Conservation (phyloP, 345 rosid genomes). For the Citrus trifoliata region DNA sequence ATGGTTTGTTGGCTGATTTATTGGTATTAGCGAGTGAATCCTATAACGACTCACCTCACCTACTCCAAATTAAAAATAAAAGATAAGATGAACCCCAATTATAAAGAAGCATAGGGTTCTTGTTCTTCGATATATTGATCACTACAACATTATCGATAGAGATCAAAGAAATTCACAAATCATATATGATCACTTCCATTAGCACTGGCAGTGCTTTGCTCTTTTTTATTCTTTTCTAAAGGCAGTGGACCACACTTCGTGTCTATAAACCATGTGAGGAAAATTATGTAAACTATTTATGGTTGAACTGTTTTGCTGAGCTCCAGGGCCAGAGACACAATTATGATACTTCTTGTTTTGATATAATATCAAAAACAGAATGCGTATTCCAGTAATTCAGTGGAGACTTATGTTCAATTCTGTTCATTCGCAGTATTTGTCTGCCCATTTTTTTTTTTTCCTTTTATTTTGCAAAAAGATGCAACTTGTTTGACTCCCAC, state of each 20-base stretch:
- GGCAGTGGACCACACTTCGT: constrained; percentile 1
- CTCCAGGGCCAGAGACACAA: neutral
- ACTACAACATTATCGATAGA: too few species aligned
- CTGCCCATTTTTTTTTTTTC: neutral
- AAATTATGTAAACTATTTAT: neutral
- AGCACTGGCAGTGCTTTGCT: too few species aligned
- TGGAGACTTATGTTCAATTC: neutral
- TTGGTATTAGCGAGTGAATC: too few species aligned
- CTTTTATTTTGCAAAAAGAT: neutral
- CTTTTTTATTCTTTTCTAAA: neutral
- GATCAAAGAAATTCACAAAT: too few species aligned
- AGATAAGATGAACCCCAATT: neutral
- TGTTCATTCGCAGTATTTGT: neutral
- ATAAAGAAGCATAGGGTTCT: neutral
- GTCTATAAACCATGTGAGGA: constrained; percentile 1
- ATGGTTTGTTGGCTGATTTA: too few species aligned
- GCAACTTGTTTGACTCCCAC: constrained; percentile 23
- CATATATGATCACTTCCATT: too few species aligned
- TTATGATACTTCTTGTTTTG: neutral
- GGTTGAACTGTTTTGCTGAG: neutral
- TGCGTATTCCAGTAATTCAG: neutral
- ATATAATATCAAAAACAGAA: neutral
- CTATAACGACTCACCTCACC: neutral
- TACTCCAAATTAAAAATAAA: neutral
- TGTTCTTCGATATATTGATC: neutral